Evolutionary conservation across 768 basidiomycete species (phyloP), one percentile per base, ranked within the genome.

Genomic region (Suillus discolor): DNA sequence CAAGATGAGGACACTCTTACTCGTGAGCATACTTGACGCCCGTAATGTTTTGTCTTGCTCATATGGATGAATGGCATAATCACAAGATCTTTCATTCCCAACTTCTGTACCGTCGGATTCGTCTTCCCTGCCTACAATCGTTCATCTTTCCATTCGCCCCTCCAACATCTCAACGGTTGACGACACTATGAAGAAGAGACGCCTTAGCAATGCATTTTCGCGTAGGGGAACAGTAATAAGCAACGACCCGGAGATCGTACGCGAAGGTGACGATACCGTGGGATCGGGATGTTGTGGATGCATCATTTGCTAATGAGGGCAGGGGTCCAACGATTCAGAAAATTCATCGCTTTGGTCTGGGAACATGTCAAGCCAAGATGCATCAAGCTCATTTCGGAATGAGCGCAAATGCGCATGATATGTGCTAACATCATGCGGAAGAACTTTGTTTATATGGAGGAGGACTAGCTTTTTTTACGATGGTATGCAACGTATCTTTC

Each of bases 1-100:
- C 91, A 92, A 71, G 92, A 94, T 71, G 92, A 94, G 38, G 92
- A 93, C 63, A 90, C 89, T 2, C 80, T 94, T 18, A 74, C 81
- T 20, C 84, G 91, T 92, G 68, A 71, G 88, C 80, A 20, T 36
- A 20, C n/a, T 38, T 38, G 23, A 57, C 41, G 11, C 38, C 49
- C 18, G 13, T 20, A 11, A 45, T 62, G 34, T 34, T 47, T 57
- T 31, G 51, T 45, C n/a, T 60, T 28, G 5, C 18, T 60, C 13
- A 41, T 11, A 15, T n/a, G 4, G 16, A 12, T 42, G 25, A 41
- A 28, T 41, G 49, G 49, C 9, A 31, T 41, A 44, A 23, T 53
- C 41, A 13, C 38, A 45, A 76, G 75, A 65, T n/a, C 57, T 78
- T 75, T 65, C 74, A 74, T 76, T 81, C 75, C 60, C 73, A 4